phyloP scores from a whole-genome alignment of 331 rosid genomes.

The Rosa hybrid region DNA sequence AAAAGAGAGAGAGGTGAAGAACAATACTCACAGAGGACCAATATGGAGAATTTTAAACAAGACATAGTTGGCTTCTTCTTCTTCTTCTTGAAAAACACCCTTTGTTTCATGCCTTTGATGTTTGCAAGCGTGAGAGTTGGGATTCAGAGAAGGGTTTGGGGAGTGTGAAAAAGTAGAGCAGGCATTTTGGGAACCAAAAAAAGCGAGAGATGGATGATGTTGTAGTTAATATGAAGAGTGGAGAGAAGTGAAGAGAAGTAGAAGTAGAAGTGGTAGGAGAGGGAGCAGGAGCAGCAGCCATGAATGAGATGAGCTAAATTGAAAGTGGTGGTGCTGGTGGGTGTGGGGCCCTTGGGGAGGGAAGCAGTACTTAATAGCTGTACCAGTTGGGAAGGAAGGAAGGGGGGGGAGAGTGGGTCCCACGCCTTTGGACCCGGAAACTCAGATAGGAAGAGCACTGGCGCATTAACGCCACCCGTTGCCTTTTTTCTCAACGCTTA shows the following conservation, averaged over 20 bases:
- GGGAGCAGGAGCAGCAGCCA: constrained; percentile 40
- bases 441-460: constrained; percentile 16
- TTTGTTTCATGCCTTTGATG: too few species aligned
- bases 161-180: constrained; percentile 19
- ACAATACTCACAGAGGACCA: constrained; percentile 52
- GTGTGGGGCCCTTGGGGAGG: constrained; percentile 49
- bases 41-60: constrained; percentile 29
- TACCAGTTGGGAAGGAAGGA: constrained; percentile 19
- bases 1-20: background rate
- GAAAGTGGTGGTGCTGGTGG: constrained; percentile 23
- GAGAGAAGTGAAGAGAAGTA: background rate
- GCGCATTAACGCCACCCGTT: constrained; percentile 66
- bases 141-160: constrained; percentile 20
- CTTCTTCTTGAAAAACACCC: too few species aligned
- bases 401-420: constrained; percentile 39
- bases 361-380: constrained; percentile 63
- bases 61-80: background rate
- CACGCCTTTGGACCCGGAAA: constrained; percentile 30
- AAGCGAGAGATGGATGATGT: background rate
- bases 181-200: constrained; percentile 6
- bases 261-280: background rate
- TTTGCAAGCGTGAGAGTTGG: constrained; percentile 22
- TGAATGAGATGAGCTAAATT: constrained; percentile 56
- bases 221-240: background rate
- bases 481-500: constrained; percentile 20